A percentile compares a stretch with the other conserved stretches of the same genome.
phyloP scores from a whole-genome alignment of 2,329 filamentous ascomycete genomes.

The Neofusicoccum kwambonambiense region DNA sequence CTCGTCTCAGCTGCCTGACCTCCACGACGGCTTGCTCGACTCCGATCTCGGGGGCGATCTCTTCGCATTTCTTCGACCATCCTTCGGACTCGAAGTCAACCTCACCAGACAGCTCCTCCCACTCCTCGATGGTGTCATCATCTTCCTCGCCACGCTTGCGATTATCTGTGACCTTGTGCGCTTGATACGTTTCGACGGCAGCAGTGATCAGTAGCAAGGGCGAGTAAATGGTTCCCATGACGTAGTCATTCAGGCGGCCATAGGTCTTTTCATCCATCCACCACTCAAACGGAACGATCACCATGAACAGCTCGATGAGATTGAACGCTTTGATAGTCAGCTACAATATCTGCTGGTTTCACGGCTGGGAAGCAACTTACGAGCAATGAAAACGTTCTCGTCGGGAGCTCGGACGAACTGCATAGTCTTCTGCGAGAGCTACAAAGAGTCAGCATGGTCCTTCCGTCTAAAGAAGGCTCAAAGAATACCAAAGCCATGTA shows the following conservation, averaged over 20 bases:
- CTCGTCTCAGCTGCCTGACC: constrained; percentile 43
- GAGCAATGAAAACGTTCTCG: constrained; percentile 96
- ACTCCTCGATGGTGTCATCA: constrained; percentile 85
- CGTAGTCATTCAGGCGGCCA: constrained; percentile 77
- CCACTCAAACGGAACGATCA: constrained; percentile 87
- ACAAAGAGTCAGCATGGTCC: background rate
- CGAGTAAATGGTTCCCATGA: constrained; percentile 84
- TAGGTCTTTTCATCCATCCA: constrained; percentile 79
- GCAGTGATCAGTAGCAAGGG: constrained; percentile 80
- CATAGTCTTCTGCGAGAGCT: constrained; percentile 73
- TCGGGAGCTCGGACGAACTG: constrained; percentile 95
- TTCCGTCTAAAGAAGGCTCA: no score
- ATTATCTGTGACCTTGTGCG: constrained; percentile 66
- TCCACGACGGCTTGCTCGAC: constrained; percentile 75
- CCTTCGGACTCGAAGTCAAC: constrained; percentile 80
- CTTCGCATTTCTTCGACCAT: constrained; percentile 77
- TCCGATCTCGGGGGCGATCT: constrained; percentile 78
- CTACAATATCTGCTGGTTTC: constrained; percentile 24
- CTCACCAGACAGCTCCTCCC: constrained; percentile 76
- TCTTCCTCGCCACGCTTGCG: constrained; percentile 79
- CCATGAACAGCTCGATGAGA: constrained; percentile 78
- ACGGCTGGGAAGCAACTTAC: constrained; percentile 25
- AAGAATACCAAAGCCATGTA: constrained; percentile 69
- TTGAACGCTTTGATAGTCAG: constrained; percentile 62
- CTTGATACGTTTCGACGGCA: constrained; percentile 49